Evolutionary conservation across 108 stramenopile species (phyloP).

Genomic region (Cyclotella sp.): DNA sequence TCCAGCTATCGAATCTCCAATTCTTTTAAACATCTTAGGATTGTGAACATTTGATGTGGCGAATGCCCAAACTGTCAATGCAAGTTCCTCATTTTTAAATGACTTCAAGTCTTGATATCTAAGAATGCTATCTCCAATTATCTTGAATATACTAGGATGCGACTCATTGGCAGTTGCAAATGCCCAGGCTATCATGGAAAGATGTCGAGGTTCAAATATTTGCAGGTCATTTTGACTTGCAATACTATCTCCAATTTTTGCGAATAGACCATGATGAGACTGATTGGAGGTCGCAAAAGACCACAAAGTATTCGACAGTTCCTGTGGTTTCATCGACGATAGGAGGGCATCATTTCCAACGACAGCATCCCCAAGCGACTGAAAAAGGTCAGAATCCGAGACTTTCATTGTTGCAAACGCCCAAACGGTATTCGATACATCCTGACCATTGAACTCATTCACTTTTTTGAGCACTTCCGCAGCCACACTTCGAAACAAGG

Average conservation of each 20-base stretch:
- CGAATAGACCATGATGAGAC: neutral
- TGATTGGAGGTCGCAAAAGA: constrained; percentile 7
- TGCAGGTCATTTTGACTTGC: neutral
- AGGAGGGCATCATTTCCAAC: neutral
- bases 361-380: neutral
- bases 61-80: too few relatives aligned
- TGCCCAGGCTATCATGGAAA: neutral
- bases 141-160: neutral
- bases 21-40: too few relatives aligned
- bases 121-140: neutral
- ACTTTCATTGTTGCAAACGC: constrained; percentile 11
- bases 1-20: too few relatives aligned
- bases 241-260: neutral
- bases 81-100: too few relatives aligned
- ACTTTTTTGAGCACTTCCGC: neutral
- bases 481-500: neutral
- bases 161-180: neutral
- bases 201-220: neutral
- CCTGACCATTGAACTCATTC: neutral
- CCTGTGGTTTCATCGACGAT: constrained; percentile 5
- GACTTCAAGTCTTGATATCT: neutral
- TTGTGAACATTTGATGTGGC: neutral
- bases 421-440: constrained; percentile 9
- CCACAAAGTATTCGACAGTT: constrained; percentile 15
- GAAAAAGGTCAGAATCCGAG: neutral